A percentile compares a stretch with the other conserved stretches of the same genome.
Conservation (phyloP, 2,329 filamentous ascomycete species). For the Gnomoniopsis sp. region DNA sequence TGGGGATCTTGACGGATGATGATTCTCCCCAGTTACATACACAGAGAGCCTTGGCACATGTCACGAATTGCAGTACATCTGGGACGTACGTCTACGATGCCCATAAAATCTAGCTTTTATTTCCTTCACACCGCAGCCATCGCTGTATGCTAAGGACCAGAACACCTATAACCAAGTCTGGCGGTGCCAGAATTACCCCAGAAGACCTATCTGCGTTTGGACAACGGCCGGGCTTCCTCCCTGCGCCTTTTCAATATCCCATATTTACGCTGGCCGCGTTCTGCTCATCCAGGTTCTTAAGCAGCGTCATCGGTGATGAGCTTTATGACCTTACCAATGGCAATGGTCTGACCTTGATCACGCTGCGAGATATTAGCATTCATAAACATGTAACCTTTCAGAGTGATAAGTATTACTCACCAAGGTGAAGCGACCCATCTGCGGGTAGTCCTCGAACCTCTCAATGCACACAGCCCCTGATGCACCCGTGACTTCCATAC, state of each 20-base stretch:
- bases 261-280: not conserved
- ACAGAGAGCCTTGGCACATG: no score
- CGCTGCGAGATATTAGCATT: slow-evolving; percentile 21
- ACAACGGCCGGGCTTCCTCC: not conserved
- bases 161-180: not conserved
- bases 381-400: not conserved
- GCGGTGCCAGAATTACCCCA: not conserved
- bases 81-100: not conserved
- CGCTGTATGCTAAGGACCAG: not conserved
- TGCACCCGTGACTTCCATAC: slow-evolving; percentile 81
- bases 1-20: not conserved
- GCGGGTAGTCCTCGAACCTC: slow-evolving; percentile 91
- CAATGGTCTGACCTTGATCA: slow-evolving; percentile 90
- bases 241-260: not conserved
- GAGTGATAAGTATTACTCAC: slow-evolving; percentile 37
- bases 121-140: not conserved
- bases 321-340: slow-evolving; percentile 98
- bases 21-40: not conserved
- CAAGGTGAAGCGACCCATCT: slow-evolving; percentile 86
- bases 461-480: slow-evolving; percentile 89
- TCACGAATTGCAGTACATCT: not conserved
- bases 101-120: not conserved
- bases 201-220: not conserved
- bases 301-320: slow-evolving; percentile 50
- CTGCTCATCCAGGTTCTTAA: slow-evolving; percentile 13